These are phyloP conservation scores for Geranium brycei DNA, from an alignment of 345 rosid species.

Conservation along the genomic window DNA sequence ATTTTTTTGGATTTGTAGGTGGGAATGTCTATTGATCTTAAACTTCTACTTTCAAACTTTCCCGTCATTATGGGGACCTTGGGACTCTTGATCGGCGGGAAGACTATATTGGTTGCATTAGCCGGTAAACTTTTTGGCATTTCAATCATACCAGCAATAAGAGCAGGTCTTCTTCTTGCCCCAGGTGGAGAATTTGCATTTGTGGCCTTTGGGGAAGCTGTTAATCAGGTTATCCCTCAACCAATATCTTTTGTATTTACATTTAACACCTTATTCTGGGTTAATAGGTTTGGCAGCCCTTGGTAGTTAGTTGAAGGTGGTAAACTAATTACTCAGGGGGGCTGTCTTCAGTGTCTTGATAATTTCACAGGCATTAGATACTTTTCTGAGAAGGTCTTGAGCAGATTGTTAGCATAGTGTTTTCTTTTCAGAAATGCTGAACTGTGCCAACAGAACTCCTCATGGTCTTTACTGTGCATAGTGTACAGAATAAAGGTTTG, in stretches of 20 bases:
- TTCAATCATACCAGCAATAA: slow-evolving; percentile 72
- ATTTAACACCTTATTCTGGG: background rate
- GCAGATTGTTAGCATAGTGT: too few relatives aligned
- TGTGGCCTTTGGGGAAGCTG: slow-evolving; percentile 98
- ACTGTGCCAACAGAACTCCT: too few relatives aligned
- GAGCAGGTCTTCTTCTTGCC: slow-evolving; percentile 93
- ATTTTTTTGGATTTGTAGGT: slow-evolving; percentile 48
- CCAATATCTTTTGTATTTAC: background rate
- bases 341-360: background rate
- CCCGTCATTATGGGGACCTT: slow-evolving; percentile 68
- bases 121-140: slow-evolving; percentile 74
- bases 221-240: slow-evolving; percentile 60
- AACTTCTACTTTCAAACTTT: slow-evolving; percentile 78
- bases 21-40: slow-evolving; percentile 99
- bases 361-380: too few relatives aligned
- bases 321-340: background rate
- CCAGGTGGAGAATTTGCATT: slow-evolving; percentile 99
- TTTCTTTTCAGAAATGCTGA: too few relatives aligned
- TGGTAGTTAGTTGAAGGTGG: background rate
- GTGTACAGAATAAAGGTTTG: background rate
- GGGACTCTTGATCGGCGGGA: slow-evolving; percentile 80
- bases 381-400: too few relatives aligned
- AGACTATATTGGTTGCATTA: slow-evolving; percentile 57
- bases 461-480: background rate
- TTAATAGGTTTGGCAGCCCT: background rate